Conservation (phyloP, 1,139 yeast genomes). For the Saccharomyces hybrid region DNA sequence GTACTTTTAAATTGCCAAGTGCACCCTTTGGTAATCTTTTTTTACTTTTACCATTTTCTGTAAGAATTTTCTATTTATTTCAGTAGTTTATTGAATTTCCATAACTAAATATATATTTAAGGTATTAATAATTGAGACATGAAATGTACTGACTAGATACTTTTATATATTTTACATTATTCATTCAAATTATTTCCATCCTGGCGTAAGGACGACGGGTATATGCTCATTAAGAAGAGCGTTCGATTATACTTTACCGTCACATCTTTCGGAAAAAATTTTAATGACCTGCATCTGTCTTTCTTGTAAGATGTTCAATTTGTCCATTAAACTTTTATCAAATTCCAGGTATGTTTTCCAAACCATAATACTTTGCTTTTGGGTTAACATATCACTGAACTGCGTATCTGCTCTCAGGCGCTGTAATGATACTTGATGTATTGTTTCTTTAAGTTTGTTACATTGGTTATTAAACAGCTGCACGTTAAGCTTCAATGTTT, state of each 20-base stretch:
- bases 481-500: conserved; percentile 13
- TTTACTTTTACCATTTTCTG: too few relatives aligned
- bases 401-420: conserved; percentile 19
- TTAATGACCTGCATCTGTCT: conserved; percentile 24
- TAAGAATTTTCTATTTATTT: too few relatives aligned
- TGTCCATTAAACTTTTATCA: conserved; percentile 18
- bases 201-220: too few relatives aligned
- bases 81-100: too few relatives aligned
- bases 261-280: conserved; percentile 15
- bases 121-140: too few relatives aligned
- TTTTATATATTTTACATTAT: too few relatives aligned
- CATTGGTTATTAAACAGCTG: conserved; percentile 15
- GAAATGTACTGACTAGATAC: too few relatives aligned
- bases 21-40: too few relatives aligned
- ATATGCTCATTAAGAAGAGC: neutral
- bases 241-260: neutral
- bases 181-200: too few relatives aligned
- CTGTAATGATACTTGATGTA: conserved; percentile 12
- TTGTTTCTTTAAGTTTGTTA: conserved; percentile 14
- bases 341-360: conserved; percentile 17
- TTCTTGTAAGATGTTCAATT: conserved; percentile 21
- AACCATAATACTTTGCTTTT: conserved; percentile 18
- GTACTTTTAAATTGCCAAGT: too few relatives aligned
- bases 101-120: too few relatives aligned
- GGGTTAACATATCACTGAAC: conserved; percentile 14